Percentiles rank a stretch among this genome's conserved stretches.
Evolutionary conservation across 192 early-diverging fungal species (phyloP).

Genomic region (Backusella macrospora): DNA sequence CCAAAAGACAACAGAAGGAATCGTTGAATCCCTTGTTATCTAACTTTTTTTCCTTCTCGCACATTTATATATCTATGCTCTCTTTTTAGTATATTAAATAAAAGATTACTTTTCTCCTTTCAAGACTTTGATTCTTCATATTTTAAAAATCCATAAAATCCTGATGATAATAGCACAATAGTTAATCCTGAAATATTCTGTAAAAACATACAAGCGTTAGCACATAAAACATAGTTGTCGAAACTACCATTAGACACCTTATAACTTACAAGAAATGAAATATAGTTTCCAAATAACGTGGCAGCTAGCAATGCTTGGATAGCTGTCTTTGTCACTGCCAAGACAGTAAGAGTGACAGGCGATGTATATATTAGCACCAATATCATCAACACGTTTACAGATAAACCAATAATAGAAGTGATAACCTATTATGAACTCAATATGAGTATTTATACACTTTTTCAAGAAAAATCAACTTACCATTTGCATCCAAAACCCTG

Average conservation of each 20-base stretch:
- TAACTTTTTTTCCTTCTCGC: not conserved
- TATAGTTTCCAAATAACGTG: slow-evolving; percentile 57
- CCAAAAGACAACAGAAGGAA: not conserved
- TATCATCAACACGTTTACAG: slow-evolving; percentile 61
- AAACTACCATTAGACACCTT: not conserved
- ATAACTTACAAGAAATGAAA: slow-evolving; percentile 52
- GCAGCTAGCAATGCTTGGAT: slow-evolving; percentile 58
- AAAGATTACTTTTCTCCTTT: not conserved
- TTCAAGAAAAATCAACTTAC: not conserved
- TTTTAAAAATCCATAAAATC: slow-evolving; percentile 38
- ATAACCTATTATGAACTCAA: slow-evolving; percentile 22
- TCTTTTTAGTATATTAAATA: slow-evolving; percentile 16
- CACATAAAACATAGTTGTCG: not conserved
- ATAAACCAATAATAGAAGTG: slow-evolving; percentile 56
- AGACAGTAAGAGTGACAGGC: slow-evolving; percentile 60
- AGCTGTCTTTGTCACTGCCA: slow-evolving; percentile 53
- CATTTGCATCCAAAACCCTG: slow-evolving; percentile 60
- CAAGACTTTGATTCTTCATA: slow-evolving; percentile 8
- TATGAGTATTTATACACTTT: not conserved
- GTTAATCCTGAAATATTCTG: slow-evolving; percentile 53
- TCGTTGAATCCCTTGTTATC: slow-evolving; percentile 4
- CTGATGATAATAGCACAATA: slow-evolving; percentile 49
- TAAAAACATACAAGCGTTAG: not conserved
- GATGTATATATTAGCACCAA: slow-evolving; percentile 63
- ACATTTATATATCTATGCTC: not conserved